phyloP scores from a whole-genome alignment of 164 flowering plant genomes.

The Nelumbo lutea region DNA sequence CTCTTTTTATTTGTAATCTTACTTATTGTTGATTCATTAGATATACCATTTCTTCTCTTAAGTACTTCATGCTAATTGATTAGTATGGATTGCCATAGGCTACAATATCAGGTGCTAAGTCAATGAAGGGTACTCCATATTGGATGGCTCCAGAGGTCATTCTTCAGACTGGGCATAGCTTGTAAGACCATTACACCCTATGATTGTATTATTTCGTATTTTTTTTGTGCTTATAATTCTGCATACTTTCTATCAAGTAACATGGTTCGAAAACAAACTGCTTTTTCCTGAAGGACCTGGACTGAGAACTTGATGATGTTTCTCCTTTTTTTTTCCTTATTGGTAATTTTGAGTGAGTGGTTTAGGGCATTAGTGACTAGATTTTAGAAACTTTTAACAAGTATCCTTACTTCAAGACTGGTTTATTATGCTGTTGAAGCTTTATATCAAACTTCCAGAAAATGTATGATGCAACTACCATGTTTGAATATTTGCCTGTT shows the following conservation, averaged over 20 bases:
- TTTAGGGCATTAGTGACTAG: too few species aligned
- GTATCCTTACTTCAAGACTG: too few species aligned
- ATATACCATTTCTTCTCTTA: background rate
- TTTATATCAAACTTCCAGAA: too few species aligned
- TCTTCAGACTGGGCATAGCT: slow-evolving; percentile 94
- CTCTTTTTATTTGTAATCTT: slow-evolving; percentile 5
- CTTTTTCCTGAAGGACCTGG: too few species aligned
- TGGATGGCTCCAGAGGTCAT: slow-evolving; percentile 99
- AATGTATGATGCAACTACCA: too few species aligned
- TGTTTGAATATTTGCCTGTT: too few species aligned
- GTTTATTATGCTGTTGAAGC: background rate
- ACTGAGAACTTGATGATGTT: background rate
- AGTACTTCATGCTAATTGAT: slow-evolving; percentile 9
- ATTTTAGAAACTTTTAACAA: too few species aligned
- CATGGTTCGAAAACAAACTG: background rate
- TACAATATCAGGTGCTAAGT: slow-evolving; percentile 93
- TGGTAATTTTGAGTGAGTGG: background rate
- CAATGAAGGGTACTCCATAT: slow-evolving; percentile 99
- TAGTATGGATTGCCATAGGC: slow-evolving; percentile 44
- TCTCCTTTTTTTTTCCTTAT: background rate
- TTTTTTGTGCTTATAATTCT: background rate
- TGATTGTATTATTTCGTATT: background rate
- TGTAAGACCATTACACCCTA: slow-evolving; percentile 44
- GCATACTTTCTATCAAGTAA: background rate
- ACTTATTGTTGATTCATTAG: too few species aligned